phyloP scores from a whole-genome alignment of 805 yeast genomes.

The Hanseniaspora guilliermondii region DNA sequence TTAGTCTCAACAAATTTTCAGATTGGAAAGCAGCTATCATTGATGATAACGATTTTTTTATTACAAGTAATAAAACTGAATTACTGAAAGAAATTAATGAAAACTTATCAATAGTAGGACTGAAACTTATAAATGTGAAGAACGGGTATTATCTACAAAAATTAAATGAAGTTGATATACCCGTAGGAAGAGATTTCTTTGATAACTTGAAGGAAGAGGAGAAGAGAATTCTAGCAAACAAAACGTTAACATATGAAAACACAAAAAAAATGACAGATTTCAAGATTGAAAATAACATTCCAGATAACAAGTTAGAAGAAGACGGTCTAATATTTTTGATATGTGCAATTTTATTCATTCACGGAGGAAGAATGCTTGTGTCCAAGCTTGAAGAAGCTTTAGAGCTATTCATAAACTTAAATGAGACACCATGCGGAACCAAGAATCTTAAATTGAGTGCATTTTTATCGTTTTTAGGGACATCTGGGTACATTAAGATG shows the following conservation, averaged over 20 bases:
- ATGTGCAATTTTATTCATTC: background rate
- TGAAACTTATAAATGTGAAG: background rate
- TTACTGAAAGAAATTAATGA: background rate
- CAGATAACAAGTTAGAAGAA: conserved; percentile 3
- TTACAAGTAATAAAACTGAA: background rate
- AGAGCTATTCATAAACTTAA: conserved; percentile 3
- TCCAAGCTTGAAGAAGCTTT: background rate
- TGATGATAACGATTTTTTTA: background rate
- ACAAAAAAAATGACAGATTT: background rate
- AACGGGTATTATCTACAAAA: background rate
- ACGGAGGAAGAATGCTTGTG: conserved; percentile 10
- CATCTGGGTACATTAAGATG: background rate
- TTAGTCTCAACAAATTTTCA: background rate
- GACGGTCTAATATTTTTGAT: conserved; percentile 5
- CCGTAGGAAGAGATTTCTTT: background rate
- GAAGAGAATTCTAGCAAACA: background rate
- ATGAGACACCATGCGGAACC: conserved; percentile 3
- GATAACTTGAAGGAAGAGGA: background rate
- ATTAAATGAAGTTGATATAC: background rate
- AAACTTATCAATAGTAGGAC: background rate
- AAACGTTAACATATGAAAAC: background rate
- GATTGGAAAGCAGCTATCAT: conserved; percentile 7
- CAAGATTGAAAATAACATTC: conserved; percentile 5
- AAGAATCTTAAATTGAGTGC: background rate
- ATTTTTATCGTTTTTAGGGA: background rate